phyloP scores from a whole-genome alignment of 2,329 filamentous ascomycete species.

The Venturiaceae sp. region DNA sequence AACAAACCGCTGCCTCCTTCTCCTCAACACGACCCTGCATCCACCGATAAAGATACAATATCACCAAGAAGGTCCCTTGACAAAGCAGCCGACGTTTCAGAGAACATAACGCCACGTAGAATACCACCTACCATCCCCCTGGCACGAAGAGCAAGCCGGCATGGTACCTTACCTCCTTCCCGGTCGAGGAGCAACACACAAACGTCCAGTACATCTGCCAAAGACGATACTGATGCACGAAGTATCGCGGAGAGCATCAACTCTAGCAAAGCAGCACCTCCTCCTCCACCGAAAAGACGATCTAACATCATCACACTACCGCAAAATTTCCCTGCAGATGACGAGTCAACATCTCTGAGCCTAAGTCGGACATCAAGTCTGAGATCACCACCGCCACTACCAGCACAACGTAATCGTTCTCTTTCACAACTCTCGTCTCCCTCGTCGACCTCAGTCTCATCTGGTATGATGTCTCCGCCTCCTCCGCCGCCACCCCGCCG shows the following conservation, averaged over 20 bases:
- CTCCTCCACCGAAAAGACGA: constrained; percentile 2
- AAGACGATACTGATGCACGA: neutral
- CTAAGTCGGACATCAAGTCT: constrained; percentile 1
- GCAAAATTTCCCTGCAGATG: neutral
- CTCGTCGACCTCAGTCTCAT: neutral
- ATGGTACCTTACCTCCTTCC: neutral
- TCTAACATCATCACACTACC: neutral
- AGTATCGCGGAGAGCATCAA: neutral
- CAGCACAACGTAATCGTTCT: neutral
- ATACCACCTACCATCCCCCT: neutral
- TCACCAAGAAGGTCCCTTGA: neutral
- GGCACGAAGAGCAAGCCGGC: constrained; percentile 1
- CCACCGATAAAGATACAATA: neutral
- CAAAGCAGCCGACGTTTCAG: neutral
- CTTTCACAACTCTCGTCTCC: neutral
- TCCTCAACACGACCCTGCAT: constrained; percentile 17
- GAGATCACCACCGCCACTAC: constrained; percentile 2
- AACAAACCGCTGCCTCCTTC: constrained; percentile 57
- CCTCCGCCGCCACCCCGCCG: constrained; percentile 5
- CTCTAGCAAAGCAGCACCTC: neutral
- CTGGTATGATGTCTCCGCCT: neutral
- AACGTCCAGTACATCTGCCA: neutral
- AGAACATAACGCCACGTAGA: neutral
- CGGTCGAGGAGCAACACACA: neutral
- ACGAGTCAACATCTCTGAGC: neutral